Percentiles rank a stretch among this genome's conserved stretches.
Evolutionary conservation across 148 eudicot genomes (phyloP).

Genomic region (Rhododendron henanense): DNA sequence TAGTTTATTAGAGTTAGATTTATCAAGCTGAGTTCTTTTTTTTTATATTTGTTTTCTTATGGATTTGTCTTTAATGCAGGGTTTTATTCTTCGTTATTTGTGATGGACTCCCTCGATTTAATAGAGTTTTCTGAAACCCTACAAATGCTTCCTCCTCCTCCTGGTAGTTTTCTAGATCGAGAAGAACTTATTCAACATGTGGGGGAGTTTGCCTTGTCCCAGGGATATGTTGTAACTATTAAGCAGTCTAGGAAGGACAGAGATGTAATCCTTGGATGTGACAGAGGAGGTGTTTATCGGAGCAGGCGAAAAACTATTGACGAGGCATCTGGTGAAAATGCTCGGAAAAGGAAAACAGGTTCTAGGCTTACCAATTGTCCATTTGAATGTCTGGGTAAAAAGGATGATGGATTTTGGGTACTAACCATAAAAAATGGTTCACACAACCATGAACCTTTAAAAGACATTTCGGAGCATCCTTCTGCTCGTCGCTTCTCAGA

Average conservation of each 20-base stretch:
- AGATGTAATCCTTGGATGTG: constrained; percentile 61
- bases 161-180: constrained; percentile 58
- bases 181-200: constrained; percentile 75
- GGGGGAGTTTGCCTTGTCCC: constrained; percentile 63
- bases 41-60: neutral
- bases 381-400: constrained; percentile 63
- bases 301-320: constrained; percentile 38
- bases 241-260: constrained; percentile 59
- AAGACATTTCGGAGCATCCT: constrained; percentile 69
- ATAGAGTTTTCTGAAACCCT: constrained; percentile 24
- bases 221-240: constrained; percentile 76
- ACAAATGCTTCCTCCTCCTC: constrained; percentile 73
- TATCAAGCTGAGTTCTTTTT: neutral
- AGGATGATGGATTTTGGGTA: constrained; percentile 57
- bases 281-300: constrained; percentile 66
- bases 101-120: constrained; percentile 16
- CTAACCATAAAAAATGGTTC: constrained; percentile 53
- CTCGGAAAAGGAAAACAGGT: constrained; percentile 45
- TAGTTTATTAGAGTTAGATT: neutral
- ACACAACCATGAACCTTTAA: constrained; percentile 74
- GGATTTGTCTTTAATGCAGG: constrained; percentile 2
- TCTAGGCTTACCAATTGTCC: constrained; percentile 73
- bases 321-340: constrained; percentile 35
- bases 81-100: neutral
- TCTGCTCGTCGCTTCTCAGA: constrained; percentile 66